Conservation (phyloP, 768 basidiomycete species). For the Suillus spraguei region DNA sequence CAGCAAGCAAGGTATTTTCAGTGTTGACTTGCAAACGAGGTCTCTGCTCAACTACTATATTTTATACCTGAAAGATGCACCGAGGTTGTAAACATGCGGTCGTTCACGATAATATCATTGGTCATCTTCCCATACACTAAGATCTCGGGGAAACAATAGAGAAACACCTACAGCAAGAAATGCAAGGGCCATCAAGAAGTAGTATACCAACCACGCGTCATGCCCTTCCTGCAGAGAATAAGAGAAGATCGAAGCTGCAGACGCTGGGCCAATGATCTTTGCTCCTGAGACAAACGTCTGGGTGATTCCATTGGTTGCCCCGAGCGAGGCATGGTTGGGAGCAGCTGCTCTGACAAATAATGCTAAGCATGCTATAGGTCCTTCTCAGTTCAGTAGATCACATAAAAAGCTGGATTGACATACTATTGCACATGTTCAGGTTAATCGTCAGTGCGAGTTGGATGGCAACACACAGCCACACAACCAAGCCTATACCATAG, state of each 20-base stretch:
- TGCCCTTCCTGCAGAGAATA: background rate
- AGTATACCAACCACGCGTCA: background rate
- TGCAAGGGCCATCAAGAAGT: conserved; percentile 1
- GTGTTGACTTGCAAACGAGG: background rate
- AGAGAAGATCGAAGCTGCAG: conserved; percentile 1
- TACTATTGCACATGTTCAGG: conserved; percentile 36
- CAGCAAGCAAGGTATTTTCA: background rate
- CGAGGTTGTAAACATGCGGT: background rate
- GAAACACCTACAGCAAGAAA: background rate
- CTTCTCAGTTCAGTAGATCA: background rate
- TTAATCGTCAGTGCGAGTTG: conserved; percentile 27
- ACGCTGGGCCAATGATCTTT: background rate
- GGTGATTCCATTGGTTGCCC: background rate
- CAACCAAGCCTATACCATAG: conserved; percentile 20
- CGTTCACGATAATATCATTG: background rate
- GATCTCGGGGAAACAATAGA: background rate
- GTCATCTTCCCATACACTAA: too few relatives aligned
- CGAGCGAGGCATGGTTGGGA: background rate
- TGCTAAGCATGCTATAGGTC: background rate
- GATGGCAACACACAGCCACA: conserved; percentile 31
- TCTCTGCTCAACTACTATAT: background rate
- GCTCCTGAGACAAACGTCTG: background rate
- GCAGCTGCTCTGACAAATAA: conserved; percentile 10
- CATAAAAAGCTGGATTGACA: conserved; percentile 10
- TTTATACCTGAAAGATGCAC: background rate